Base-by-base conservation (phyloP, 169 alveolate species). In the Eimeria praecox region DNA sequence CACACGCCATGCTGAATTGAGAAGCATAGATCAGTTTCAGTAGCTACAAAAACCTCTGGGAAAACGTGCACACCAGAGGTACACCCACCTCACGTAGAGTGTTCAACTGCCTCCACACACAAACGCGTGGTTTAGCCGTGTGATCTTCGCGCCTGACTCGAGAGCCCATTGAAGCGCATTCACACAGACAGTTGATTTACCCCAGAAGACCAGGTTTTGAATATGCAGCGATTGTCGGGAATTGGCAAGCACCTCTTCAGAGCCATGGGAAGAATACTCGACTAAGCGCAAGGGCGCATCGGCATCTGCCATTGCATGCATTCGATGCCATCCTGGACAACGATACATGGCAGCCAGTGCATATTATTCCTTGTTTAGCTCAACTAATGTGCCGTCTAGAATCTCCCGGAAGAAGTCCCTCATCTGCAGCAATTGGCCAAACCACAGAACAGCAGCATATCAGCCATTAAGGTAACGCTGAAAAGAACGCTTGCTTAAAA, bases 321-420 rank as follows among this genome's bases (percentile, higher is more conserved):
- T 78, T 78, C n/a, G 66, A n/a, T 42, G 66, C 64, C 66, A 10
- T 77, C 42, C 59, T 49, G 42, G 46, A 40, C 66, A 49, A 64
- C 73, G 30, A 30, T 27, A n/a, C 49, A 20, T 38, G 66, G 56
- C n/a, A 46, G 78, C 64, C 40, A 0, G 64, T 40, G 82, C 93
- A 44, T 46, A 44, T 40, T 46, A 87, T 33, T 87, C 93, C 44
- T 38, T 87, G 93, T 56, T 62, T 44, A 87, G 82, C 27, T 87
- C 93, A 35, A 71, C 73, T 59, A 87, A 46, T 44, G 93, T 87
- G 46, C 93, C 93, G 42, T 87, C 93, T 40, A 87, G 73, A 59
- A 87, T 87, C n/a, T 87, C 93, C 62, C 93, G 78, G 62, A 87
- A 87, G 82, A 87, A 87, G 52, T 87, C 93, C 82, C 93, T 56